Evolutionary conservation across 164 flowering plant species (phyloP).

Genomic region (Akebia trifoliata): DNA sequence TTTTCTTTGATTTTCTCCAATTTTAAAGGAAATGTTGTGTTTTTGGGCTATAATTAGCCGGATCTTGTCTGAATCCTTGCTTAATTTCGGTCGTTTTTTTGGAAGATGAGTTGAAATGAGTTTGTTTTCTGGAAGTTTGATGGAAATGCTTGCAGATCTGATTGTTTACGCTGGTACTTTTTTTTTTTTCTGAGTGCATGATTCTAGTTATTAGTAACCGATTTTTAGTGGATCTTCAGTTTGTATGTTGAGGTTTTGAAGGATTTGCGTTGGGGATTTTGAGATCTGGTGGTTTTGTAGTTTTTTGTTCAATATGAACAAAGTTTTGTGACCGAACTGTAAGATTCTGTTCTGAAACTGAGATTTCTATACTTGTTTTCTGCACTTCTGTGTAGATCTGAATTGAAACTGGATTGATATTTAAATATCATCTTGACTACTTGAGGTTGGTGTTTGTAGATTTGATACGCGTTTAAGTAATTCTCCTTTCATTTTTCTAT

Average conservation of each 20-base stretch:
- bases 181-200: neutral
- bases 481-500: too few relatives aligned
- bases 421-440: too few relatives aligned
- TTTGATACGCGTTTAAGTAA: too few relatives aligned
- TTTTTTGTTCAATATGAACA: neutral
- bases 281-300: neutral
- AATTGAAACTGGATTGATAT: too few relatives aligned
- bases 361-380: too few relatives aligned
- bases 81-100: neutral
- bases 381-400: neutral
- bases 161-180: neutral
- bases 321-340: neutral
- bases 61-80: neutral
- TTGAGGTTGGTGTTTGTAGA: too few relatives aligned
- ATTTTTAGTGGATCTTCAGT: too few relatives aligned
- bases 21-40: neutral
- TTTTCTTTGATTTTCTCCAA: neutral
- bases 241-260: neutral
- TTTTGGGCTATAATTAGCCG: neutral
- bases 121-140: neutral
- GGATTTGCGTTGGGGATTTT: neutral
- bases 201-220: neutral
- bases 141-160: neutral
- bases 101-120: neutral
- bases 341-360: too few relatives aligned